These are phyloP conservation scores for Thelephora terrestris DNA, from an alignment of 1,284 basidiomycete genomes.

Conservation along the genomic window DNA sequence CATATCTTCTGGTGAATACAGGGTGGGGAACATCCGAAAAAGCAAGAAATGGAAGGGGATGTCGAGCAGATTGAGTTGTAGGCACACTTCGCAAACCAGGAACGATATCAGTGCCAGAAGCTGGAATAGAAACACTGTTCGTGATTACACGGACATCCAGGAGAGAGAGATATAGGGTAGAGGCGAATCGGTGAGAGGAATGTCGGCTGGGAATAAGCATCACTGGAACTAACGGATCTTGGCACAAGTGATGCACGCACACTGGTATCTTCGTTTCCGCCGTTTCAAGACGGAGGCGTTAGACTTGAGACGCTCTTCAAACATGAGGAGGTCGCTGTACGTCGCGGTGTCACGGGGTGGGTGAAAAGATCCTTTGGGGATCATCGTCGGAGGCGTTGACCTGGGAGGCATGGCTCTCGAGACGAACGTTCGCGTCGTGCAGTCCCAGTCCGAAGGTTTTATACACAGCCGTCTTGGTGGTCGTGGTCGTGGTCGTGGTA, in stretches of 20 bases:
- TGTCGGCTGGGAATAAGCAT: neutral
- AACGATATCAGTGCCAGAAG: constrained; percentile 61
- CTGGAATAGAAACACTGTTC: constrained; percentile 65
- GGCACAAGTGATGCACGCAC: constrained; percentile 38
- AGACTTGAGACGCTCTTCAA: constrained; percentile 93
- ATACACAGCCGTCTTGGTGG: no score
- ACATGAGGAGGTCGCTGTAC: constrained; percentile 83
- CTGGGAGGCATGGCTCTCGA: neutral
- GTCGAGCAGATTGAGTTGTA: constrained; percentile 58
- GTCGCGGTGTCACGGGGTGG: constrained; percentile 67
- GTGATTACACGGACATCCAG: neutral
- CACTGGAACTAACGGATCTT: neutral
- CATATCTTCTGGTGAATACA: constrained; percentile 31
- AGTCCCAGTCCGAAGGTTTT: no score
- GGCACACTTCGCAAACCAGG: constrained; percentile 63
- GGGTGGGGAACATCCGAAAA: constrained; percentile 37
- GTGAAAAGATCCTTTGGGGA: constrained; percentile 34
- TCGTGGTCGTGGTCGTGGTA: no score
- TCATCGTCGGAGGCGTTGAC: neutral
- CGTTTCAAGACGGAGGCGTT: constrained; percentile 77
- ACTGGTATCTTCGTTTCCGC: constrained; percentile 80
- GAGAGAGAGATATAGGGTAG: neutral
- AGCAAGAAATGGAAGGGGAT: constrained; percentile 50
- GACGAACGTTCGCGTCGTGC: neutral
- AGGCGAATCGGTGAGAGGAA: neutral